Percentiles rank a stretch among this genome's conserved stretches.
These are phyloP conservation scores for Sclerotinia borealis DNA, from an alignment of 2,329 filamentous ascomycete species.

Conservation along the genomic window DNA sequence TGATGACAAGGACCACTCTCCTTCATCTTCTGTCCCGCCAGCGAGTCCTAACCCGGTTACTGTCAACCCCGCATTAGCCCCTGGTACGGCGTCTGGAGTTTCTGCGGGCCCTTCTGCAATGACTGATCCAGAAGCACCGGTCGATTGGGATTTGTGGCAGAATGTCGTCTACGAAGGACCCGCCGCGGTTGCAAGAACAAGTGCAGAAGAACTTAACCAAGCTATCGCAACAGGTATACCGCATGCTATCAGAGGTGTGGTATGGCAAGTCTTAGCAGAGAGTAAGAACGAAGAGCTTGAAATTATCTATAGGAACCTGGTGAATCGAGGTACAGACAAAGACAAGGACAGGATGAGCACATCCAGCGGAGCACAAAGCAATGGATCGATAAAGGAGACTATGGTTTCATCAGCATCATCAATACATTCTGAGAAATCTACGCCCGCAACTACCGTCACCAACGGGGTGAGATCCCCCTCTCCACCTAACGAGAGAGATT, in stretches of 20 bases:
- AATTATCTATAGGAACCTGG: slow-evolving; percentile 74
- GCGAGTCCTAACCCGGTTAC: slow-evolving; percentile 49
- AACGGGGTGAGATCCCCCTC: slow-evolving; percentile 50
- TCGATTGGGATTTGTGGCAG: slow-evolving; percentile 99
- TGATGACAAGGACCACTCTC: slow-evolving; percentile 35
- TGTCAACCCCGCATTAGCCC: slow-evolving; percentile 66
- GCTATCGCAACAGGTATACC: slow-evolving; percentile 93
- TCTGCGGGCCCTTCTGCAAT: slow-evolving; percentile 68
- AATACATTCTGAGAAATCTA: slow-evolving; percentile 70
- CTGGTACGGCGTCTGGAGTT: slow-evolving; percentile 79
- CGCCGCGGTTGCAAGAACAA: slow-evolving; percentile 78
- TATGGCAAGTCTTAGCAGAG: slow-evolving; percentile 95
- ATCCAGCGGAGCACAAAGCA: slow-evolving; percentile 35
- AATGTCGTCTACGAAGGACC: slow-evolving; percentile 91
- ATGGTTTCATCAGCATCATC: slow-evolving; percentile 77
- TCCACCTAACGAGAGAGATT: slow-evolving; percentile 53
- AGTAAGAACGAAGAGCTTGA: slow-evolving; percentile 93
- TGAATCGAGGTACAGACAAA: slow-evolving; percentile 73
- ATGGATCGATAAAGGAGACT: slow-evolving; percentile 53
- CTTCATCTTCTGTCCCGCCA: slow-evolving; percentile 35
- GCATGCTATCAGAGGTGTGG: slow-evolving; percentile 90
- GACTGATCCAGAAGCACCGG: slow-evolving; percentile 57
- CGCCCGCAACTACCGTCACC: slow-evolving; percentile 48
- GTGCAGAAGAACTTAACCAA: slow-evolving; percentile 79
- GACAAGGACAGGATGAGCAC: slow-evolving; percentile 56